phyloP scores from a whole-genome alignment of 2,329 filamentous ascomycete species.

The Pseudocercospora cruenta region DNA sequence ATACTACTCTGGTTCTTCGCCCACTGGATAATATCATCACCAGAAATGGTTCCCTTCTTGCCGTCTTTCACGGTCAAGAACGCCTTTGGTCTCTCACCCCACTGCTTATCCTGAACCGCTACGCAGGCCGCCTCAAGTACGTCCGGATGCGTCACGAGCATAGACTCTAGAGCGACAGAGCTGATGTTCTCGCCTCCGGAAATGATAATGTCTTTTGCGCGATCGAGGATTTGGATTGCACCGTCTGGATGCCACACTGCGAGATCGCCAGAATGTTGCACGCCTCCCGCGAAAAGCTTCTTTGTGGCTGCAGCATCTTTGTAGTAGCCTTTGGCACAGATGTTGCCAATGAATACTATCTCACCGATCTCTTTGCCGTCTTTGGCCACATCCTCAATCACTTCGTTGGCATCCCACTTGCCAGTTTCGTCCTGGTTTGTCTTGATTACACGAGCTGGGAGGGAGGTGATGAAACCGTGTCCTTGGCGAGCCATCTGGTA shows the following conservation, averaged over 20 bases:
- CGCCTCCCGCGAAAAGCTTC: slow-evolving; percentile 86
- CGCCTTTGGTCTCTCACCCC: slow-evolving; percentile 95
- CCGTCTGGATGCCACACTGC: slow-evolving; percentile 93
- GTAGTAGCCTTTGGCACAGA: slow-evolving; percentile 89
- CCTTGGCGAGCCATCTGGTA: slow-evolving; percentile 85
- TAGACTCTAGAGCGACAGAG: slow-evolving; percentile 85
- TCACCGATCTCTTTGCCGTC: slow-evolving; percentile 79
- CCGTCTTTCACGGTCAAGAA: slow-evolving; percentile 80
- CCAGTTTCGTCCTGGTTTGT: slow-evolving; percentile 62
- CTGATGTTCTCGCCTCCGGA: slow-evolving; percentile 97
- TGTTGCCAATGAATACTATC: slow-evolving; percentile 87
- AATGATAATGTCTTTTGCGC: slow-evolving; percentile 98
- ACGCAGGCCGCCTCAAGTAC: slow-evolving; percentile 92
- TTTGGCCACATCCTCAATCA: slow-evolving; percentile 67
- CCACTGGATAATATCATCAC: slow-evolving; percentile 80
- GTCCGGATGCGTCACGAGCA: slow-evolving; percentile 84
- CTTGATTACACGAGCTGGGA: slow-evolving; percentile 82
- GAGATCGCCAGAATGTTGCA: slow-evolving; percentile 85
- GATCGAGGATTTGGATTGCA: slow-evolving; percentile 86
- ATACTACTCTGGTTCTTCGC: slow-evolving; percentile 79
- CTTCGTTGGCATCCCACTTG: slow-evolving; percentile 48
- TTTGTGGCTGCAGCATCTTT: slow-evolving; percentile 84
- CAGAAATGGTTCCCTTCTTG: slow-evolving; percentile 54
- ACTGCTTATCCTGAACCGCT: slow-evolving; percentile 82
- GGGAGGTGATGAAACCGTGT: slow-evolving; percentile 82